Conservation (phyloP, 108 stramenopile genomes). For the Poteriospumella lacustris region DNA sequence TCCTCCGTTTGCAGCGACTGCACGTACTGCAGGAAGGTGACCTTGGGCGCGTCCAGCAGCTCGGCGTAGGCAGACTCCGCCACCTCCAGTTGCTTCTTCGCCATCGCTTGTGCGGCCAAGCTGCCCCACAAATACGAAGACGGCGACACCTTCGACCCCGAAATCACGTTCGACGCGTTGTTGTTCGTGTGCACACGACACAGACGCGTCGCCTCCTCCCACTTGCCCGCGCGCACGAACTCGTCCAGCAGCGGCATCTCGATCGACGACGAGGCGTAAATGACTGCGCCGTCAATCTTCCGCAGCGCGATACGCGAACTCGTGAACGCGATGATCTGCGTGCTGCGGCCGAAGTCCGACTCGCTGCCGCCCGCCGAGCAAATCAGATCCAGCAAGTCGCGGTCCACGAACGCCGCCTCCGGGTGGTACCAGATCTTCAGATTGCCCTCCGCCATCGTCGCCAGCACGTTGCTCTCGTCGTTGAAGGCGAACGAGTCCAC, state of each 20-base stretch:
- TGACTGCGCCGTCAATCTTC: conserved; percentile 74
- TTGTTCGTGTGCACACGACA: conserved; percentile 52
- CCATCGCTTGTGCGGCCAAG: conserved; percentile 55
- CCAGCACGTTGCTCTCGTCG: conserved; percentile 46
- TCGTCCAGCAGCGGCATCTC: conserved; percentile 47
- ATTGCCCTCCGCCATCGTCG: conserved; percentile 50
- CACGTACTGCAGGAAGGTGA: conserved; percentile 54
- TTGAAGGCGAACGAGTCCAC: conserved; percentile 54
- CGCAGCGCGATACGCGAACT: conserved; percentile 43
- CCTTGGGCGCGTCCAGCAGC: conserved; percentile 54
- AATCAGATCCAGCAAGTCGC: conserved; percentile 47
- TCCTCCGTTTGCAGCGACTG: conserved; percentile 48
- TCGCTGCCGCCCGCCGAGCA: conserved; percentile 35
- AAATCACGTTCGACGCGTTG: too few species aligned
- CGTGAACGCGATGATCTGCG: conserved; percentile 33
- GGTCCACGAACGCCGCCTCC: conserved; percentile 49
- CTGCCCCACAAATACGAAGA: conserved; percentile 61
- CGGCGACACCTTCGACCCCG: too few species aligned
- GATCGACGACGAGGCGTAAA: conserved; percentile 51
- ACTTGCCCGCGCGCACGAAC: conserved; percentile 32
- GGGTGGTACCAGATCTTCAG: conserved; percentile 57
- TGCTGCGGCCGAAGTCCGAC: conserved; percentile 45
- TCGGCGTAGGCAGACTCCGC: conserved; percentile 59
- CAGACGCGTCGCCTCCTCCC: conserved; percentile 56
- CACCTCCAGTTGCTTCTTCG: conserved; percentile 46